Conservation (phyloP, 2,329 filamentous ascomycete genomes). For the Hypoxylon sp. region DNA sequence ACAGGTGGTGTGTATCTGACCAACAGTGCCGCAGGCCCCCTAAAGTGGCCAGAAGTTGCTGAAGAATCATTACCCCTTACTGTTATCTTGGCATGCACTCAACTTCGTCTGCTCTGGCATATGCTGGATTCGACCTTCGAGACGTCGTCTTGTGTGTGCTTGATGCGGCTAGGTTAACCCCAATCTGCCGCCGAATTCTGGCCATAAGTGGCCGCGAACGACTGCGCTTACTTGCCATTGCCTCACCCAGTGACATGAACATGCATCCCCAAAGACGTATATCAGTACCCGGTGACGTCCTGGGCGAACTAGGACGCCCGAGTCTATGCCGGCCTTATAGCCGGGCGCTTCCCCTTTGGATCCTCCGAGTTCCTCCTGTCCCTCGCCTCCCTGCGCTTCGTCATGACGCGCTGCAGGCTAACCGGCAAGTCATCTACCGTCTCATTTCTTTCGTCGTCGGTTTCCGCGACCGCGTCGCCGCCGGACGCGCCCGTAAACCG, state of each 20-base stretch:
- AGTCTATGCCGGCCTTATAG: conserved; percentile 32
- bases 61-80: neutral
- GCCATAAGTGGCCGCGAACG: neutral
- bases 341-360: conserved; percentile 38
- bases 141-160: neutral
- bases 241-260: neutral
- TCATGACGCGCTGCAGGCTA: conserved; percentile 58
- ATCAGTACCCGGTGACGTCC: conserved; percentile 12
- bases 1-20: too few species aligned
- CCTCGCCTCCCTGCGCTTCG: conserved; percentile 46
- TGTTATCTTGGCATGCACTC: neutral
- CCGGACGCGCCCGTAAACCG: conserved; percentile 22
- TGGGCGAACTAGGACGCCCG: conserved; percentile 38
- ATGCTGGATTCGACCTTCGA: neutral
- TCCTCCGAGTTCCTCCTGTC: conserved; percentile 32
- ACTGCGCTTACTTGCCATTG: neutral
- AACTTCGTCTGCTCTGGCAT: neutral
- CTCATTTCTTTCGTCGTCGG: conserved; percentile 46
- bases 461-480: conserved; percentile 34
- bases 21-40: too few species aligned
- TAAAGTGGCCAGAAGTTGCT: too few species aligned
- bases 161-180: too few species aligned
- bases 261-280: neutral
- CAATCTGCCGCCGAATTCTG: too few species aligned
- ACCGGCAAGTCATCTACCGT: conserved; percentile 54